phyloP scores from a whole-genome alignment of 208 protist genomes.

The Acanthamoeba polyphaga region DNA sequence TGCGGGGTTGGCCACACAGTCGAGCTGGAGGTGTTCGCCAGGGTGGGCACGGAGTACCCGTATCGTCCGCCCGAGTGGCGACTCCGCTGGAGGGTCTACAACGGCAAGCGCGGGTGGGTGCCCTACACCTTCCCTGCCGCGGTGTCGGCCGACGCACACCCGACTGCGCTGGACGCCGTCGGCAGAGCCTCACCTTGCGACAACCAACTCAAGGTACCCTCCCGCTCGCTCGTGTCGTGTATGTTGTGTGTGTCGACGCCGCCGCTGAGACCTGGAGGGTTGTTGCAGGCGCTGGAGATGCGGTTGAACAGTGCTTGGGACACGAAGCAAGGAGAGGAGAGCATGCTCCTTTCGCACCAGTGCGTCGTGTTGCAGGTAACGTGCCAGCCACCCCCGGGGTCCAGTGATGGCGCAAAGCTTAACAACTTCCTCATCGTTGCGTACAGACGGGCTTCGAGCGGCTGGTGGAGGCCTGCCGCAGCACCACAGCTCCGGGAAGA shows the following conservation, averaged over 20 bases:
- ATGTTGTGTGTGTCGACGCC: too few relatives aligned
- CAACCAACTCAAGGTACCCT: not conserved
- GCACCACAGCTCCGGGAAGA: too few relatives aligned
- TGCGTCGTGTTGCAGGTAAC: not conserved
- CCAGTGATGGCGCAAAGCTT: too few relatives aligned
- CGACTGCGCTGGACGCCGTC: not conserved
- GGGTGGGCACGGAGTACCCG: constrained; percentile 14
- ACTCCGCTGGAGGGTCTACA: not conserved
- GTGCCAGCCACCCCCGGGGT: too few relatives aligned
- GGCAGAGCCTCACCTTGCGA: not conserved
- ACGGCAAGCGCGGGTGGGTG: not conserved
- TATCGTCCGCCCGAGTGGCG: not conserved
- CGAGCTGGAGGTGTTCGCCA: not conserved
- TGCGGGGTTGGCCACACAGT: not conserved
- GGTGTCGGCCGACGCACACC: not conserved
- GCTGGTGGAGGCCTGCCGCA: too few relatives aligned
- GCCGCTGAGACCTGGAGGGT: not conserved
- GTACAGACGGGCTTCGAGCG: too few relatives aligned
- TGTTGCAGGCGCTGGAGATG: not conserved
- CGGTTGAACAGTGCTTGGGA: not conserved
- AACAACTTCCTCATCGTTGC: too few relatives aligned
- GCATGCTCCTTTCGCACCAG: constrained; percentile 7
- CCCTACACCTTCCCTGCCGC: not conserved
- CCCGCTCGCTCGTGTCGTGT: not conserved
- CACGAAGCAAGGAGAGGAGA: not conserved